These are phyloP conservation scores for Neophaeococcomyces mojaviensis DNA, from an alignment of 2,329 filamentous ascomycete genomes.

Conservation along the genomic window DNA sequence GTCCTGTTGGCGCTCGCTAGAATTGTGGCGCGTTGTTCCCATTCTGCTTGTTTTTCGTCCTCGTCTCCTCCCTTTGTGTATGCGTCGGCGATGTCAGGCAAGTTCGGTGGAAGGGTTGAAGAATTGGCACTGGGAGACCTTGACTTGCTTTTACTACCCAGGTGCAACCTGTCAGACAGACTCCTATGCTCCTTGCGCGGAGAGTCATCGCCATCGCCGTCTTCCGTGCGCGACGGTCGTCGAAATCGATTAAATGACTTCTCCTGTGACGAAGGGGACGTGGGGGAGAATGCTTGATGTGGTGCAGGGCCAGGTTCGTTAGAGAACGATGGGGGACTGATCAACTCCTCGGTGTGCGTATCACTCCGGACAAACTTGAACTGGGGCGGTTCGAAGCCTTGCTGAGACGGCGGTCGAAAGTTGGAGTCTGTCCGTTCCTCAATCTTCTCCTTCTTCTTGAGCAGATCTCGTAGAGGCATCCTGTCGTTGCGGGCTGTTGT, in stretches of 20 bases:
- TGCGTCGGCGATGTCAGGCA: conserved; percentile 61
- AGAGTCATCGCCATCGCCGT: conserved; percentile 30
- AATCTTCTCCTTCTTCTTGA: conserved; percentile 56
- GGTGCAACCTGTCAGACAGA: conserved; percentile 64
- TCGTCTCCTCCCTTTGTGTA: conserved; percentile 41
- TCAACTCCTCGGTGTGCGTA: conserved; percentile 69
- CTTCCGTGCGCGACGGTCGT: conserved; percentile 28
- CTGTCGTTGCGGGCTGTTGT: background rate
- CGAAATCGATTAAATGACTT: conserved; percentile 29
- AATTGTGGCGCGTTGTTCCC: conserved; percentile 91
- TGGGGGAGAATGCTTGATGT: conserved; percentile 18
- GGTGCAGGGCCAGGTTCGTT: conserved; percentile 31
- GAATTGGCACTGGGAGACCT: conserved; percentile 50
- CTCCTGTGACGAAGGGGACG: conserved; percentile 21
- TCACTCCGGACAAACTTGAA: conserved; percentile 83
- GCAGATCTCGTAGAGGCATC: conserved; percentile 54
- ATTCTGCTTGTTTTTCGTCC: conserved; percentile 61
- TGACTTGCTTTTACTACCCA: conserved; percentile 41
- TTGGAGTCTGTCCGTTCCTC: conserved; percentile 28
- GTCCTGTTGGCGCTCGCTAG: conserved; percentile 46
- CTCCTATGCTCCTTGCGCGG: conserved; percentile 26
- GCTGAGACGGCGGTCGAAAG: conserved; percentile 24
- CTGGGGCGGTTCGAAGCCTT: conserved; percentile 14
- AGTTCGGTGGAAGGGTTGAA: conserved; percentile 66
- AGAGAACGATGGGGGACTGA: conserved; percentile 58